Base-by-base conservation (phyloP, 345 rosid genomes). In the Salix koriyanagi region DNA sequence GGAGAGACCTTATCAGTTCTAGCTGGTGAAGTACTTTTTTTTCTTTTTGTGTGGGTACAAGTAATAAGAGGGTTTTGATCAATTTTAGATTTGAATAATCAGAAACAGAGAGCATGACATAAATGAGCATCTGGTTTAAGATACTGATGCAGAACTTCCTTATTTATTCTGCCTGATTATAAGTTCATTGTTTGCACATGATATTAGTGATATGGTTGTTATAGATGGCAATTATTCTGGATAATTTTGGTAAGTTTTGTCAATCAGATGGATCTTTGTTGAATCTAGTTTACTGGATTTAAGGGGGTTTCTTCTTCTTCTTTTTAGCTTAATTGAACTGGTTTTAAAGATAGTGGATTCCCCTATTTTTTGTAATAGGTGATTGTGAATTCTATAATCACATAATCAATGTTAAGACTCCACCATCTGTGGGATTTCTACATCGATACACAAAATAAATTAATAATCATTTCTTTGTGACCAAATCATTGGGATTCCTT, bases 1-100 rank as follows among this genome's bases (percentile, higher is more conserved):
- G 99, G 98, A 90, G 97, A 88, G 99, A 96, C 69, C 93, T 96
- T 71, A 87, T 93, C 83, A 91, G 44, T 84, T 96, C 99, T 7
- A 96, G 95, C 84, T 96, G 98, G 99, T 96, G 46, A 34, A 70
- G 91, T 69, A 4, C 21, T 18, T 23, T 58, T 58, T 58, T 5
- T 58, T 56, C 7, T 9, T 7, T 58, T n/a, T 13, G 11, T 58
- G 11, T 58, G 26, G 28, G 28, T 58, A 8, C 62, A 58, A 58
- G 4, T 58, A 58, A 12, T 9, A 23, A 3, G 64, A 1, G 64
- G 64, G 64, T 58, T 25, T n/a, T n/a, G 64, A n/a, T 58, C 28
- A 9, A 25, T 58, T 58, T 58, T 23, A 58, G 64, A 58, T 58
- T 23, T 58, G 64, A 58, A 58, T 58, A 23, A 4, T 58, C 64